Evolutionary conservation across 2,329 filamentous ascomycete species (phyloP).

Genomic region (Cordyceps cateniannulata): DNA sequence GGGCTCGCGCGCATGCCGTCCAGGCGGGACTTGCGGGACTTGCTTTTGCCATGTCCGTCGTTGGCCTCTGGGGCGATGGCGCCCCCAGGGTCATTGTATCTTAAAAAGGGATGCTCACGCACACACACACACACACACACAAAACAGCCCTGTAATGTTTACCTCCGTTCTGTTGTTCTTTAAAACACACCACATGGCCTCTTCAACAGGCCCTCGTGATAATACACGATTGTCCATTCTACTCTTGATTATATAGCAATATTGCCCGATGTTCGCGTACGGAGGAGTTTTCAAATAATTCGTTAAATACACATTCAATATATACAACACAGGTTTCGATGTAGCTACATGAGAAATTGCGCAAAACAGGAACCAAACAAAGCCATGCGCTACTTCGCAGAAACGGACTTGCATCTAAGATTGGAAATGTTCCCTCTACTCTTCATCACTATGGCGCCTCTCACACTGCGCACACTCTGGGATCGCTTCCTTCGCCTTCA

Average conservation of each 20-base stretch:
- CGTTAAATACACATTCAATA: background rate
- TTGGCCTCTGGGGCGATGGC: constrained; percentile 63
- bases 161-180: background rate
- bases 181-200: background rate
- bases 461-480: background rate
- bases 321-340: background rate
- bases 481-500: constrained; percentile 13
- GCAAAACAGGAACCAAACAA: background rate
- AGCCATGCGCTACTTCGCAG: too few species aligned
- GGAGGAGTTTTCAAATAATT: background rate
- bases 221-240: background rate
- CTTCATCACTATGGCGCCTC: background rate
- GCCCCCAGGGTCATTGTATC: constrained; percentile 30
- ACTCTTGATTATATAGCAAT: constrained; percentile 3
- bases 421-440: background rate
- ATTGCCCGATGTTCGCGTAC: background rate
- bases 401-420: background rate
- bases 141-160: background rate
- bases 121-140: too few species aligned
- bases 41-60: constrained; percentile 54
- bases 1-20: constrained; percentile 47
- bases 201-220: background rate
- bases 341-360: background rate
- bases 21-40: constrained; percentile 48
- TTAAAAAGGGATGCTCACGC: constrained; percentile 16